Base-by-base conservation (phyloP, 2,329 filamentous ascomycete species). In the Seiridium cupressi region DNA sequence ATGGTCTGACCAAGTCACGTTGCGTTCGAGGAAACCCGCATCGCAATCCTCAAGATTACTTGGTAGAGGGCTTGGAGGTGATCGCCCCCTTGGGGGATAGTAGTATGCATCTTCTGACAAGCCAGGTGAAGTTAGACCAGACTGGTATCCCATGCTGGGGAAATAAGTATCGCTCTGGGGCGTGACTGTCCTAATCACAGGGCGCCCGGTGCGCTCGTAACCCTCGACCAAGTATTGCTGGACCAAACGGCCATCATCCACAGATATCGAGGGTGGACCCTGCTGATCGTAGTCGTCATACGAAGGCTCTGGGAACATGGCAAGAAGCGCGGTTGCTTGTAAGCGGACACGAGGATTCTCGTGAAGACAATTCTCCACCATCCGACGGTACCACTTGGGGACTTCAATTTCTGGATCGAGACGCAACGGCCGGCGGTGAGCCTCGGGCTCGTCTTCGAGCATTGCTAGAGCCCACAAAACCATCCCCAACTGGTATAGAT, bases 401-500 rank as follows among this genome's bases (percentile, higher is more conserved):
- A 96, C 83, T 34, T 88, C 80, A 9, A 82, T 73, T 55, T 86
- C 84, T 5, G 86, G 71, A 4, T 80, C 76, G 8, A 89, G 76
- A 31, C 77, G 78, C 61, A 97, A 76, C 0, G 93, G 93, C 26
- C 91, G 85, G 47, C 84, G 84, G 61, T 90, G 88, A 26, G 85
- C 82, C 72, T 98, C 95, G 1, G 95, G 95, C 69, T 98, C 94
- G 69, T 98, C 94, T 59, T 93, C 86, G 65, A 94, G 86, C 70
- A 89, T 90, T 1, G 92, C 94, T 51, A 99, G 78, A 31, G 92
- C 92, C 92, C 94, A 99, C 3, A 99, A 79, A 2, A 97, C 93
- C 95, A 99, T 99, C 4, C 95, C 95, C 4, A 98, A 83, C 75
- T 99, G 95, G 70, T 90, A 99, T 1, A 99, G 81, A 75, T 99